Conservation (phyloP, 2,329 filamentous ascomycete species). For the Stenocarpella maydis region DNA sequence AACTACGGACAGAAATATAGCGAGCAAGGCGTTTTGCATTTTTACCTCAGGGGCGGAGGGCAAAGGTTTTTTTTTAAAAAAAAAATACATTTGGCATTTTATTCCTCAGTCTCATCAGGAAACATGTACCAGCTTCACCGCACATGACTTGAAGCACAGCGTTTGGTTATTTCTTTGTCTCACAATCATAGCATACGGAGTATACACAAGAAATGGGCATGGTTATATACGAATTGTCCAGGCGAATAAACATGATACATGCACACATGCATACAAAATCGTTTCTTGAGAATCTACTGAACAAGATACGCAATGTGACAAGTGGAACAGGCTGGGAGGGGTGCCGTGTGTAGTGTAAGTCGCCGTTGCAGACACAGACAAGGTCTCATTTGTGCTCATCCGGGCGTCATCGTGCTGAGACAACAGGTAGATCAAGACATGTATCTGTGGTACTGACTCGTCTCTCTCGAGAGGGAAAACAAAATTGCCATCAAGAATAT, state of each 20-base stretch:
- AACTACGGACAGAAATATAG: background rate
- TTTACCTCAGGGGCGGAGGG: background rate
- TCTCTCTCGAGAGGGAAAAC: too few species aligned
- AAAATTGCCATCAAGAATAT: too few species aligned
- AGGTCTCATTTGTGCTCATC: background rate
- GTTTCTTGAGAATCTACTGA: background rate
- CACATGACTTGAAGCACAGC: background rate
- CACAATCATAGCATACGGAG: slow-evolving; percentile 3
- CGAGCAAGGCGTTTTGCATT: slow-evolving; percentile 23
- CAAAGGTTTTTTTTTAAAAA: background rate
- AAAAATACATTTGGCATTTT: background rate
- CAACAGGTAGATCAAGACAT: background rate
- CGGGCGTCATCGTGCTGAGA: background rate
- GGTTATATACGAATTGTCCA: slow-evolving; percentile 12
- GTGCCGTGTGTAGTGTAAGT: background rate
- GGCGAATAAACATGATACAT: background rate
- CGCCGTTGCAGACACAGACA: background rate
- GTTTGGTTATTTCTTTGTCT: background rate
- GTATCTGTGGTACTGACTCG: too few species aligned
- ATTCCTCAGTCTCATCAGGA: too few species aligned
- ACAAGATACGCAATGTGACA: background rate
- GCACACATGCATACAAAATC: background rate
- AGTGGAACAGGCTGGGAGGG: too few species aligned
- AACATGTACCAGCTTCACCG: background rate
- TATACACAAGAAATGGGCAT: background rate